Evolutionary conservation across 1,284 basidiomycete species (phyloP), one percentile per base, ranked within the genome.

Genomic region (Marasmius sp.): DNA sequence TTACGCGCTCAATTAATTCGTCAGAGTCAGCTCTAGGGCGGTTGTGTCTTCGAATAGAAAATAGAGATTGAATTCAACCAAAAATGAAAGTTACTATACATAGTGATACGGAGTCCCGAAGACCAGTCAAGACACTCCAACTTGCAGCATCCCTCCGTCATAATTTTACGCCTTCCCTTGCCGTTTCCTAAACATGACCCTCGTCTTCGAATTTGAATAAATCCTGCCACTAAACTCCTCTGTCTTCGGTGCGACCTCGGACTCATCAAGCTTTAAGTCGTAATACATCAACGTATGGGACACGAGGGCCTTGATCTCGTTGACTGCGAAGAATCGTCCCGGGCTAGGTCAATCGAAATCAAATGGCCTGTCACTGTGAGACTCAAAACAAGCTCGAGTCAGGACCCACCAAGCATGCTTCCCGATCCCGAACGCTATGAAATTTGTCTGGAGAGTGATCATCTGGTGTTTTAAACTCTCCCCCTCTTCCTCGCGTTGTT

Each of bases 381-480:
- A 12, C 8, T 12, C 20, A 39, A 45, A 43, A 49, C 11, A 14
- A n/a, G 9, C 5, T 27, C 27, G 27, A 27, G 27, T 34, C 18
- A 3, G 14, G 8, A 41, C 56, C 48, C 50, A 58, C 56, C 76
- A 77, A 1, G 73, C 70, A 63, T 75, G 72, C 65, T 60, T 69
- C 3, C 76, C 75, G 36, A 66, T 65, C 0, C 75, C 74, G 54
- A 76, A 77, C 6, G 67, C 10, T 34, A 76, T 51, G 56, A 69
- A 74, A 6, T 71, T 68, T 2, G 65, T 22, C 7, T 62, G 62
- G 1, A 68, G 71, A 47, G 67, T 70, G 18, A 69, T 66, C 64
- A 72, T 72, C 16, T 64, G 60, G 27, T 67, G 65, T 33, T 62
- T 59, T 37, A 49, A 37, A 47, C 51, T 48, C 37, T 67, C 64